Evolutionary conservation across 2,329 filamentous ascomycete species (phyloP), one percentile per base, ranked within the genome.

Genomic region (Talaromyces rugulosus): DNA sequence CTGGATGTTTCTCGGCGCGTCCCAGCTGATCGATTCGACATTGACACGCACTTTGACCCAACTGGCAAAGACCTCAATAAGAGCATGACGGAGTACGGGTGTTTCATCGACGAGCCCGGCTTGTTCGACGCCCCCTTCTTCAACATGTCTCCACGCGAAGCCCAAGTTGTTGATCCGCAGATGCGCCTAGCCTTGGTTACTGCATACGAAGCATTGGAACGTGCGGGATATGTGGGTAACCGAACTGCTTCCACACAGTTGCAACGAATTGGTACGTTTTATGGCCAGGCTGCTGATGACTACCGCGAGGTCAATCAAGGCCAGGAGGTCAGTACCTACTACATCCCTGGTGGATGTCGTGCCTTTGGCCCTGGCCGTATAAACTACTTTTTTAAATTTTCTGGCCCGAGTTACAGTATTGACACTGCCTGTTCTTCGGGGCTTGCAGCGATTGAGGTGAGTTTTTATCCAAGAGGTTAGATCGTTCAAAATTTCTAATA

Each of bases 111-210:
- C 28, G 84, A 92, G 64, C 89, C 90, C 0, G 89, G 89, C 60
- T 80, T 89, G 55, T 94, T 94, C 70, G 90, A 94, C 68, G 87
- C 89, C n/a, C 82, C 88, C 0, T 93, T 94, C 77, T 94, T 94
- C 83, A 92, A 92, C 75, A 92, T 94, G 87, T 92, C 89, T 40
- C 89, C 90, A 5, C 85, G 89, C 67, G 90, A 94, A 75, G 91
- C 91, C 31, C 85, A 86, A 58, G 91, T 90, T 30, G 67, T 89
- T 1, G 90, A 94, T 72, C 91, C 91, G 0, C 91, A 91, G 84
- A 90, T 92, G 72, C 84, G 91, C 68, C 81, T 93, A 66, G 88
- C 89, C 3, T 78, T 95, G 27, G 85, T 88, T 8, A 92, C 90
- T 2, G 89, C 89, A 0, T 94, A 92, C 68, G 90, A 94, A 71